These are phyloP conservation scores for Chalciporus sphaerocephalus DNA, from an alignment of 768 basidiomycete genomes.

Conservation along the genomic window DNA sequence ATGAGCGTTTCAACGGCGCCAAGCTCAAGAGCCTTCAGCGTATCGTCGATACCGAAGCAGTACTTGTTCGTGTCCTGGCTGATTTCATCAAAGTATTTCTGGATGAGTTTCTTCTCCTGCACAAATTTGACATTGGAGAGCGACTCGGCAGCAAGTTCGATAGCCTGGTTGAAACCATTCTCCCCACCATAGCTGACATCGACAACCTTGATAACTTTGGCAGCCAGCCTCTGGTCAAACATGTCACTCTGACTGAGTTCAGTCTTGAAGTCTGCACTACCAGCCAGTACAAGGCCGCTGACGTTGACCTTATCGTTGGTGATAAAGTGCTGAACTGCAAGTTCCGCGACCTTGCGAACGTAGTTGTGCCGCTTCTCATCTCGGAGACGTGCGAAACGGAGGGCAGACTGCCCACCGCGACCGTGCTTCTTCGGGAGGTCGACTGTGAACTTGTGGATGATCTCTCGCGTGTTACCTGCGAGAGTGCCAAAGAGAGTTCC, in stretches of 20 bases:
- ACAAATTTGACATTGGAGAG: constrained; percentile 99
- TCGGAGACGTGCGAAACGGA: constrained; percentile 98
- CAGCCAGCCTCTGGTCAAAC: constrained; percentile 83
- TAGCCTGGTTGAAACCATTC: constrained; percentile 99
- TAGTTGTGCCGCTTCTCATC: constrained; percentile 99
- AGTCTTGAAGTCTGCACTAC: constrained; percentile 98
- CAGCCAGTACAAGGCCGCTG: constrained; percentile 90
- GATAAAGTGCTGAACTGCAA: constrained; percentile 96
- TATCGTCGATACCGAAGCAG: constrained; percentile 97
- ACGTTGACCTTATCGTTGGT: constrained; percentile 98
- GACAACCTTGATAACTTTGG: constrained; percentile 96
- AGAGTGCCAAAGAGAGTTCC: constrained; percentile 95
- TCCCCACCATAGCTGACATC: constrained; percentile 99
- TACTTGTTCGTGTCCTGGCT: constrained; percentile 94
- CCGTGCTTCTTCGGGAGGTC: constrained; percentile 99
- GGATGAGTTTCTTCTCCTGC: constrained; percentile 96
- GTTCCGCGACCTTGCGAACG: constrained; percentile 97
- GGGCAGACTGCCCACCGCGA: constrained; percentile 98
- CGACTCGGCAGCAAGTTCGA: constrained; percentile 93
- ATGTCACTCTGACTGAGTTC: constrained; percentile 95
- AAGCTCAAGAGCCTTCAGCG: constrained; percentile 91
- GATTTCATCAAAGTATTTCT: constrained; percentile 99
- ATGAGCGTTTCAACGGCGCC: constrained; percentile 96
- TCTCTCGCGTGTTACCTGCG: constrained; percentile 94
- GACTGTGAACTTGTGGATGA: constrained; percentile 97